Evolutionary conservation across 2,329 filamentous ascomycete species (phyloP).

Genomic region (Sporothrix pallida): DNA sequence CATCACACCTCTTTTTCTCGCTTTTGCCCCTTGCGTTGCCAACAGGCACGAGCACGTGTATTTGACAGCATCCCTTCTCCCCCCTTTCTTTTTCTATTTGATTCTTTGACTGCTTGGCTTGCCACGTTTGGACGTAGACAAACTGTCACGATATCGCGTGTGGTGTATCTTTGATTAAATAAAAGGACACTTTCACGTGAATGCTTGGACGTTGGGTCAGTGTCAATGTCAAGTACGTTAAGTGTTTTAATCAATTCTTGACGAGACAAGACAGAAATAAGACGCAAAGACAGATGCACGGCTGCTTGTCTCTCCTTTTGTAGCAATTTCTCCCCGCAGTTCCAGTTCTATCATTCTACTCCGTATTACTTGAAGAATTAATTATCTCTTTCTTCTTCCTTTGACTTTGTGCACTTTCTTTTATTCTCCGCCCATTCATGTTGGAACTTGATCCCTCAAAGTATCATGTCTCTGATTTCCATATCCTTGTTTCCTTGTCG

Average conservation of each 20-base stretch:
- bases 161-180: too few relatives aligned
- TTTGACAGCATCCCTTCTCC: neutral
- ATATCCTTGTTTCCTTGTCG: neutral
- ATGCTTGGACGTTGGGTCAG: too few relatives aligned
- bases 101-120: too few relatives aligned
- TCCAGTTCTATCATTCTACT: conserved; percentile 1
- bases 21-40: too few relatives aligned
- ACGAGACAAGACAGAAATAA: neutral
- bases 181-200: too few relatives aligned
- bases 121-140: too few relatives aligned
- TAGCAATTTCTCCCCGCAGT: neutral
- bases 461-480: neutral
- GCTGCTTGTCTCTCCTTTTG: neutral
- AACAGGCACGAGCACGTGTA: conserved; percentile 10
- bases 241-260: neutral
- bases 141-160: too few relatives aligned
- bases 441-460: too few relatives aligned
- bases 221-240: too few relatives aligned
- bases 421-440: neutral
- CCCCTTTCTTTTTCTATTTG: neutral
- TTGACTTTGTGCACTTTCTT: neutral
- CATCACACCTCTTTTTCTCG: too few relatives aligned
- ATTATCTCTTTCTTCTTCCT: neutral
- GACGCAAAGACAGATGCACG: neutral
- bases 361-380: too few relatives aligned